Evolutionary conservation across 345 rosid genomes (phyloP), one percentile per base, ranked within the genome.

Genomic region (Salix arbutifolia): DNA sequence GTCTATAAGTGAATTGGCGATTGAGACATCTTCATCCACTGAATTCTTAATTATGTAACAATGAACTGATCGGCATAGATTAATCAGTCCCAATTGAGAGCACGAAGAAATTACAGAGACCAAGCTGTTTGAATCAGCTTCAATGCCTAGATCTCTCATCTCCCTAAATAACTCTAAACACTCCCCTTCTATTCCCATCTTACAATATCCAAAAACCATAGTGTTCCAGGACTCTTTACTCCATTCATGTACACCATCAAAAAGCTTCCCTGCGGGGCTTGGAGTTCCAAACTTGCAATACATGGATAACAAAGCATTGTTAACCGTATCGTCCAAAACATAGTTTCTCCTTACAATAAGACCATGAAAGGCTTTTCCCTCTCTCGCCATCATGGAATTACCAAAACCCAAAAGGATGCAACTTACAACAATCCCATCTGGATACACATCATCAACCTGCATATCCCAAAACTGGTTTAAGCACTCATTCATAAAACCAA

Each of bases 351-450:
- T 85, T 42, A 87, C 37, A 67, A 88, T 65, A 13, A 87, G 78
- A 48, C 94, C 91, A 72, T 90, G 92, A 69, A 89, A 90, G 60
- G 88, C 84, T 85, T 79, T 91, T 64, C 92, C 97, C 69, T 86
- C 76, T 65, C 30, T 0, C 16, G 84, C 80, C 74, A 69, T 78
- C 76, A 77, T 64, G 48, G 78, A 50, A 80, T 89, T 88, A 26
- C 90, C 90, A 30, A 91, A 79, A 72, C 83, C 94, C 33, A 73
- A 81, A 56, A 88, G 78, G 68, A 90, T 80, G 76, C 92, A 91
- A 76, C 91, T 86, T 42, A 87, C 62, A 67, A 90, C 87, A 77
- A 90, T 81, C 64, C 84, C 90, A 81, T 91, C 94, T 1, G 87
- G 88, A 67, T 52, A 61, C 48, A 82, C 62, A 65, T 85, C 85